Percentiles rank a stretch among this genome's conserved stretches.
Conservation (phyloP, 257 asterid species). For the Solanum corneliomulleri region DNA sequence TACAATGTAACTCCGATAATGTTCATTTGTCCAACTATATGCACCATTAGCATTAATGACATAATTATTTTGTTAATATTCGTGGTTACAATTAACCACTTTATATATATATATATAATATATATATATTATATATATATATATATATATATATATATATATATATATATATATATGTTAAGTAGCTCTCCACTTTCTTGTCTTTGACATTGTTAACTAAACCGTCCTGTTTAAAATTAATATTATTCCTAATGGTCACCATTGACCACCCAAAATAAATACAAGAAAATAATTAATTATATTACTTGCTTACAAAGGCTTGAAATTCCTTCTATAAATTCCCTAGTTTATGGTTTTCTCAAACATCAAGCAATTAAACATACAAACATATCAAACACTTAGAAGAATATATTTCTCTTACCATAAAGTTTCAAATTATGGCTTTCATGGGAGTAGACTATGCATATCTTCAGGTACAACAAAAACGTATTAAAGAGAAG, state of each 20-base stretch:
- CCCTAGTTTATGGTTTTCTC: neutral
- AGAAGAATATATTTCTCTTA: neutral
- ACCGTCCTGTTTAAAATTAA: neutral
- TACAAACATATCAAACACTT: neutral
- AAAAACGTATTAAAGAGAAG: conserved; percentile 27
- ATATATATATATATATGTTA: neutral
- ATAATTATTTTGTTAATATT: neutral
- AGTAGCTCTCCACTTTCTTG: conserved; percentile 5
- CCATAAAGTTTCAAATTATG: conserved; percentile 4
- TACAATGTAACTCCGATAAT: neutral
- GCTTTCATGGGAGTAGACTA: conserved; percentile 38
- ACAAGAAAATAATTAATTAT: neutral
- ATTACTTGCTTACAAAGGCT: neutral
- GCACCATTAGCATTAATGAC: neutral
- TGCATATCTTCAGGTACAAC: conserved; percentile 28
- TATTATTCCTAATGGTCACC: neutral
- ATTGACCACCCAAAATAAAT: neutral
- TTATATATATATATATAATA: neutral
- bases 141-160: neutral
- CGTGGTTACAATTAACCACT: conserved; percentile 16
- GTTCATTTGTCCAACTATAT: neutral
- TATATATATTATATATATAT: too few species aligned
- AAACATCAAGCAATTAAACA: neutral
- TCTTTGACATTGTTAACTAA: neutral
- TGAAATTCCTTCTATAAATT: conserved; percentile 22